phyloP scores from a whole-genome alignment of 306 rosid species.

The Sindora glabra region DNA sequence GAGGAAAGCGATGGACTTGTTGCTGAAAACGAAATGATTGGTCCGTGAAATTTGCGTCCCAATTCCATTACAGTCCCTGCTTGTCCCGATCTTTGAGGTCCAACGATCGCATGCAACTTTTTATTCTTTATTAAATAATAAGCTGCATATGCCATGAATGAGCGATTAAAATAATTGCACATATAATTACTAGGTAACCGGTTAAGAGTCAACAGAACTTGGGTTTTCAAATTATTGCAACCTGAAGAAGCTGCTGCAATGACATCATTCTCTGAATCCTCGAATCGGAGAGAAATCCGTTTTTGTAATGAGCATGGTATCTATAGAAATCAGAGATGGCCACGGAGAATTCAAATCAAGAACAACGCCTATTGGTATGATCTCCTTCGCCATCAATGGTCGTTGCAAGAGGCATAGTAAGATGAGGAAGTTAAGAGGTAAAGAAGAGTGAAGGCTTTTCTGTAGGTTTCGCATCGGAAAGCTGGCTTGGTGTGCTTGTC shows the following conservation, averaged over 20 bases:
- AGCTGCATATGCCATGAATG: neutral
- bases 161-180: neutral
- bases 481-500: too few relatives aligned
- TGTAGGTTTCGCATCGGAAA: neutral
- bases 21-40: constrained; percentile 27
- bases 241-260: constrained; percentile 22
- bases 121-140: constrained; percentile 14
- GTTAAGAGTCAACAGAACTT: neutral
- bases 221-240: neutral
- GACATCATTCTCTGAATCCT: constrained; percentile 11
- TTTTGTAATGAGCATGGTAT: constrained; percentile 1
- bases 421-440: neutral
- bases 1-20: constrained; percentile 35
- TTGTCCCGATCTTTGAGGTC: constrained; percentile 26
- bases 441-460: neutral
- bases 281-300: neutral
- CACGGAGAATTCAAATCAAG: constrained; percentile 22
- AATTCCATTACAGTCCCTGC: constrained; percentile 15
- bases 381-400: neutral
- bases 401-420: neutral
- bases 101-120: constrained; percentile 25
- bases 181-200: too few relatives aligned
- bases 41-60: constrained; percentile 15
- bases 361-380: constrained; percentile 21
- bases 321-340: constrained; percentile 21